A percentile compares a stretch with the other conserved stretches of the same genome.
These are phyloP conservation scores for Hagleromyces aurorensis DNA, from an alignment of 805 yeast genomes.

Conservation along the genomic window DNA sequence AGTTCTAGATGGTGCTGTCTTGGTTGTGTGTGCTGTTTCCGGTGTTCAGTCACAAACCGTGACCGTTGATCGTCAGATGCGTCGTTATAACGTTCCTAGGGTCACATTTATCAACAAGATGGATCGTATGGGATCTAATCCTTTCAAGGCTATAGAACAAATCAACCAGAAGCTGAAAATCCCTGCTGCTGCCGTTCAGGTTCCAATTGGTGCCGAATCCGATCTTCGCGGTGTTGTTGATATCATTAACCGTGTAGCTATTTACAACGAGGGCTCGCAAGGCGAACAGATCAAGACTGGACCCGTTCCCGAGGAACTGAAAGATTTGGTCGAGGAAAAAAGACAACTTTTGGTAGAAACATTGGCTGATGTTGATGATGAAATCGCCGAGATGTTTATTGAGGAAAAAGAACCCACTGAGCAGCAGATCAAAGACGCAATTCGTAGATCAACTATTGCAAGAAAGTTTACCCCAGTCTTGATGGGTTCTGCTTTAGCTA, in stretches of 20 bases:
- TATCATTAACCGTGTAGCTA: slow-evolving; percentile 76
- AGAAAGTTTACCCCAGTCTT: slow-evolving; percentile 98
- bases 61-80: slow-evolving; percentile 98
- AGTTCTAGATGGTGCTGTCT: slow-evolving; percentile 95
- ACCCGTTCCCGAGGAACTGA: slow-evolving; percentile 72
- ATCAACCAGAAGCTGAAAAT: slow-evolving; percentile 78
- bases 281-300: slow-evolving; percentile 71
- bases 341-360: slow-evolving; percentile 82
- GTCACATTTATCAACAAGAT: slow-evolving; percentile 93
- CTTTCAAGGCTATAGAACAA: slow-evolving; percentile 91
- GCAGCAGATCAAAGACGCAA: slow-evolving; percentile 79
- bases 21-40: slow-evolving; percentile 96
- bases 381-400: slow-evolving; percentile 84
- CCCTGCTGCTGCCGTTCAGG: slow-evolving; percentile 96
- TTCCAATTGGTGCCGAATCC: slow-evolving; percentile 92
- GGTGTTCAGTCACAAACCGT: slow-evolving; percentile 99
- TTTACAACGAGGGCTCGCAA: slow-evolving; percentile 82
- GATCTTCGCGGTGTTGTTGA: slow-evolving; percentile 84
- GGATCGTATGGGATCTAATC: slow-evolving; percentile 99
- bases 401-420: slow-evolving; percentile 85
- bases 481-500: slow-evolving; percentile 98
- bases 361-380: slow-evolving; percentile 96
- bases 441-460: slow-evolving; percentile 91
- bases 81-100: slow-evolving; percentile 95
- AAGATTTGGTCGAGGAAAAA: slow-evolving; percentile 81